Evolutionary conservation across 371 early-diverging fungal species (phyloP).

Genomic region (Thermomucor indicae-seudaticae): DNA sequence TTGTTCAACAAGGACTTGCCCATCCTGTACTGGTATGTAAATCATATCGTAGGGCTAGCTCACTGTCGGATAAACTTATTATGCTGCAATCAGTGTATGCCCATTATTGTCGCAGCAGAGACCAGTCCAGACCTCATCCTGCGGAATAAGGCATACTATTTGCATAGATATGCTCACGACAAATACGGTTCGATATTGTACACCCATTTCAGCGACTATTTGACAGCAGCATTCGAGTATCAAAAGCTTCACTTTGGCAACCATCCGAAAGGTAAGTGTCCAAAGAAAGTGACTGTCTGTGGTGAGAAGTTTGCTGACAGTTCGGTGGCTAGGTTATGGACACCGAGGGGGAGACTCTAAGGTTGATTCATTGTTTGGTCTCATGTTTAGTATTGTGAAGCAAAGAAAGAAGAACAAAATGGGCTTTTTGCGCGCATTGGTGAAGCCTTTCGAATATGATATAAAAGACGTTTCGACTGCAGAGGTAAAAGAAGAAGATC

Average conservation of each 20-base stretch:
- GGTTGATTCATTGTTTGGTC: slow-evolving; percentile 57
- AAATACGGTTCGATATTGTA: slow-evolving; percentile 86
- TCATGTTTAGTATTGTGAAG: slow-evolving; percentile 65
- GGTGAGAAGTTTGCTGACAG: background rate
- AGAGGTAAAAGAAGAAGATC: slow-evolving; percentile 3
- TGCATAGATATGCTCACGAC: slow-evolving; percentile 72
- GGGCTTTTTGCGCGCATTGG: slow-evolving; percentile 64
- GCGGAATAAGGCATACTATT: slow-evolving; percentile 62
- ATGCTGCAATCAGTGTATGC: slow-evolving; percentile 56
- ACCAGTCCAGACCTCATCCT: slow-evolving; percentile 60
- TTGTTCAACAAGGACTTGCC: slow-evolving; percentile 82
- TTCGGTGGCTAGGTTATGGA: slow-evolving; percentile 37
- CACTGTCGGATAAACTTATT: background rate
- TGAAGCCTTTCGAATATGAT: slow-evolving; percentile 68
- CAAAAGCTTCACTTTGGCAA: slow-evolving; percentile 44
- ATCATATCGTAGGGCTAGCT: background rate
- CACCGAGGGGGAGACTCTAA: slow-evolving; percentile 44
- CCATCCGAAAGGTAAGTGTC: slow-evolving; percentile 25
- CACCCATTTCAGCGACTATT: slow-evolving; percentile 4
- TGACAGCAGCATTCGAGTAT: slow-evolving; percentile 38
- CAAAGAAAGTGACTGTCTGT: background rate
- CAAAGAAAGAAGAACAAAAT: slow-evolving; percentile 66
- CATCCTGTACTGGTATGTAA: slow-evolving; percentile 72
- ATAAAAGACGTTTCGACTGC: slow-evolving; percentile 15
- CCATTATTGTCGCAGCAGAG: slow-evolving; percentile 81